Evolutionary conservation across 2,329 filamentous ascomycete species (phyloP).

Genomic region (Cladophialophora bantiana): DNA sequence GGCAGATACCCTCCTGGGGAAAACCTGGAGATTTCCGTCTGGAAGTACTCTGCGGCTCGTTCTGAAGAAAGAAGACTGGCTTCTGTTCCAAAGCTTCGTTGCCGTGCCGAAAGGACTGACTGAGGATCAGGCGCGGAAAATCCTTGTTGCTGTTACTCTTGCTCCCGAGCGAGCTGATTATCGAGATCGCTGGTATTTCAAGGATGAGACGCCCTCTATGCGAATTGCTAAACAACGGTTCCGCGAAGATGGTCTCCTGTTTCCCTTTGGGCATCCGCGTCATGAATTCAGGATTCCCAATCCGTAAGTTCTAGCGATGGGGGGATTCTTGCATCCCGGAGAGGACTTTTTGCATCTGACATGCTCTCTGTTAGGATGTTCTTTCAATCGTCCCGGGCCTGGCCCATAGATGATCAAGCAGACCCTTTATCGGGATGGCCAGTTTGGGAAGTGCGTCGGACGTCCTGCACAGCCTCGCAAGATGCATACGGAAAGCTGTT

Average conservation of each 20-base stretch:
- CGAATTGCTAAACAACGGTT: constrained; percentile 3
- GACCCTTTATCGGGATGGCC: neutral
- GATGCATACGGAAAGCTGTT: neutral
- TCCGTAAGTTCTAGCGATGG: neutral
- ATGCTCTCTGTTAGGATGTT: neutral
- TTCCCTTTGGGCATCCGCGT: neutral
- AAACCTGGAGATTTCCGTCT: neutral
- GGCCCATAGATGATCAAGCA: neutral
- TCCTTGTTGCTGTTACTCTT: neutral
- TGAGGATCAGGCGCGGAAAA: neutral
- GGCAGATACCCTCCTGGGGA: neutral
- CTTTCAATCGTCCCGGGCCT: neutral
- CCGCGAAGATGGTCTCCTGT: constrained; percentile 3
- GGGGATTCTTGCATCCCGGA: too few relatives aligned
- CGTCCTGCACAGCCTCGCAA: neutral
- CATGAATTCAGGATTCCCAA: neutral
- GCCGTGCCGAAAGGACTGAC: neutral
- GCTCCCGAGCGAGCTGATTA: neutral
- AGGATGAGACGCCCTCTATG: neutral
- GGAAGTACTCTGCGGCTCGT: neutral
- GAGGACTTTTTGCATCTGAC: neutral
- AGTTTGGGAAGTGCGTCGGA: neutral
- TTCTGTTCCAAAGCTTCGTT: neutral
- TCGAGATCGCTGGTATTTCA: neutral
- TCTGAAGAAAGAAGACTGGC: neutral